Evolutionary conservation across 2,329 filamentous ascomycete genomes (phyloP), one percentile per base, ranked within the genome.

Genomic region (Xylariaceae sp.): DNA sequence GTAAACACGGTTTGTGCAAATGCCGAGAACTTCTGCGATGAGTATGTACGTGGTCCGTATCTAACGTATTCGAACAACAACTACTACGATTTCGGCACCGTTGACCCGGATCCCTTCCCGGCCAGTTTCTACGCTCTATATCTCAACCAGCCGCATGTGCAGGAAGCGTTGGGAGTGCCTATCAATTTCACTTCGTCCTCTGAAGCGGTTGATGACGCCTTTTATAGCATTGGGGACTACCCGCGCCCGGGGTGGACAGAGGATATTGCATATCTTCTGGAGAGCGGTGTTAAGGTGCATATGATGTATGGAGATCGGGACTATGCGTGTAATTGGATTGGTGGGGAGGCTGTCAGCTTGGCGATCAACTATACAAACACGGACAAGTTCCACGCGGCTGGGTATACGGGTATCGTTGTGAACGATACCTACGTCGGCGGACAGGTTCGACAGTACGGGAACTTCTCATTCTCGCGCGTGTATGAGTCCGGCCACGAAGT

Each of bases 361-460:
- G 67, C 67, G 1, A 67, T 80, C 29, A 64, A 73, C 7, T 74
- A 76, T 57, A 60, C 65, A 5, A 58, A 65, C 21, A 62, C 68
- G 5, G 57, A 64, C 5, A 56, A 63, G 3, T 82, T 82, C 64
- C 63, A 47, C 20, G 54, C 51, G 0, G 80, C 85, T 1, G 84
- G 83, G 1, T 89, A 88, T 61, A 74, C 77, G 0, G 76, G 81
- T 12, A 76, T 89, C 46, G 66, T 77, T 10, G 76, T 82, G 14
- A 81, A 85, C 55, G 71, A 70, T 8, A 71, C 74, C 6, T 81
- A 81, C 64, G 74, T 79, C 58, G 82, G 75, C n/a, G 86, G 85
- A 2, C 76, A 79, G 51, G 84, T 86, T 1, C 74, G 85, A 1
- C 83, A 88, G 59, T 80, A 77, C 54, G 84, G 83, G 12, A 88